Evolutionary conservation across 257 asterid genomes (phyloP).

Genomic region (Lantana camara): DNA sequence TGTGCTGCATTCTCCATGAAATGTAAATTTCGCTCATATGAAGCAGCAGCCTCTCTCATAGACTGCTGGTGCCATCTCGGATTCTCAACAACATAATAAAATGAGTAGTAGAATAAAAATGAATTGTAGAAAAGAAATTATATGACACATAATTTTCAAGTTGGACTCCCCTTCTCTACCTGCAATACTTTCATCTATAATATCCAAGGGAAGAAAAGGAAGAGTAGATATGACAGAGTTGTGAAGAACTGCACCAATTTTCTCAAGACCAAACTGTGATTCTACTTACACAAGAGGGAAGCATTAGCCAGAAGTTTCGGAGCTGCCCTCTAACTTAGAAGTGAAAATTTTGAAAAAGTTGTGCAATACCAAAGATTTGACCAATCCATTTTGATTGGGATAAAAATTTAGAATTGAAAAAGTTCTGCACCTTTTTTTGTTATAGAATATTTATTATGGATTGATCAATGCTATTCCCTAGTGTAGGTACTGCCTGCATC

Average conservation of each 20-base stretch:
- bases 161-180: background rate
- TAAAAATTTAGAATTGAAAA: conserved; percentile 1
- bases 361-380: background rate
- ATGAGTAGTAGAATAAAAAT: background rate
- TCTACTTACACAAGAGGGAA: background rate
- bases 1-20: conserved; percentile 4
- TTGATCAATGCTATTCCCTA: conserved; percentile 27
- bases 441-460: background rate
- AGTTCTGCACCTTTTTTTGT: background rate
- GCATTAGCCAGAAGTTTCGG: conserved; percentile 1
- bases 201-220: background rate
- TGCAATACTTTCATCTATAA: background rate
- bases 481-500: conserved; percentile 79
- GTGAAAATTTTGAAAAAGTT: background rate
- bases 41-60: background rate
- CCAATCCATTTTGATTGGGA: background rate
- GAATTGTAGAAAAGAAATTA: background rate
- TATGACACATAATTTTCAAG: background rate
- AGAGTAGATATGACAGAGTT: background rate
- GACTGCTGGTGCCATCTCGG: conserved; percentile 1
- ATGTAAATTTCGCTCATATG: background rate
- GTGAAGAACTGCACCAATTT: conserved; percentile 8
- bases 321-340: conserved; percentile 8
- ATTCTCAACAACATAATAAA: background rate
- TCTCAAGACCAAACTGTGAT: background rate